Conservation (phyloP, 257 asterid genomes). For the Solanum appendiculatum region DNA sequence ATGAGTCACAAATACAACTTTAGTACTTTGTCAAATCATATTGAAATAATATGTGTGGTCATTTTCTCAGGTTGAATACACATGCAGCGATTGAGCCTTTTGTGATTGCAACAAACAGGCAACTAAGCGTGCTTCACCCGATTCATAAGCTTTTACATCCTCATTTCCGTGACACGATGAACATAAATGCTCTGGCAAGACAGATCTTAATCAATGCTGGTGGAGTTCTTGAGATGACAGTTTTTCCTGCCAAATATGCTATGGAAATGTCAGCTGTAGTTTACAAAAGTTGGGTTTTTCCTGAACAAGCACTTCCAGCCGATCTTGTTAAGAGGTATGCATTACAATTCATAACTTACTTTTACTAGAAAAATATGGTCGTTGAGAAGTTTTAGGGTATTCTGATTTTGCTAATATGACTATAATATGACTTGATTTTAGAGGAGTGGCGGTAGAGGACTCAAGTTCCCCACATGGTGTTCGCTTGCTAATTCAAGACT, state of each 20-base stretch:
- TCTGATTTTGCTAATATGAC: neutral
- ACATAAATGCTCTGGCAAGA: conserved; percentile 57
- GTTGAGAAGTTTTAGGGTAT: neutral
- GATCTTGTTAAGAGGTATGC: neutral
- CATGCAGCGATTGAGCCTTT: conserved; percentile 81
- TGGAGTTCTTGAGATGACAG: neutral
- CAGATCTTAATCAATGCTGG: conserved; percentile 1
- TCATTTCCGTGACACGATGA: conserved; percentile 77
- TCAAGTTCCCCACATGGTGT: conserved; percentile 48
- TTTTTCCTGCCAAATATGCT: neutral
- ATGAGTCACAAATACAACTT: neutral
- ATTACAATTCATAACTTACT: neutral
- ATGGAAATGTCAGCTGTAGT: neutral
- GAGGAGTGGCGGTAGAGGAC: conserved; percentile 64
- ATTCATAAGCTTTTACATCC: conserved; percentile 71
- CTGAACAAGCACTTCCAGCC: neutral
- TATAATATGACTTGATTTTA: neutral
- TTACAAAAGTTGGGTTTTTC: neutral
- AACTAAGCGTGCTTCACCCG: conserved; percentile 73
- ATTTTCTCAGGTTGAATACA: conserved; percentile 47
- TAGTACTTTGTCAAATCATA: neutral
- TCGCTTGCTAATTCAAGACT: conserved; percentile 37
- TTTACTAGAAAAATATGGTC: neutral
- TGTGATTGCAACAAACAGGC: conserved; percentile 66
- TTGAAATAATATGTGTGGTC: neutral